Conservation (phyloP, 768 basidiomycete species). For the Cyclocybe cylindracea region DNA sequence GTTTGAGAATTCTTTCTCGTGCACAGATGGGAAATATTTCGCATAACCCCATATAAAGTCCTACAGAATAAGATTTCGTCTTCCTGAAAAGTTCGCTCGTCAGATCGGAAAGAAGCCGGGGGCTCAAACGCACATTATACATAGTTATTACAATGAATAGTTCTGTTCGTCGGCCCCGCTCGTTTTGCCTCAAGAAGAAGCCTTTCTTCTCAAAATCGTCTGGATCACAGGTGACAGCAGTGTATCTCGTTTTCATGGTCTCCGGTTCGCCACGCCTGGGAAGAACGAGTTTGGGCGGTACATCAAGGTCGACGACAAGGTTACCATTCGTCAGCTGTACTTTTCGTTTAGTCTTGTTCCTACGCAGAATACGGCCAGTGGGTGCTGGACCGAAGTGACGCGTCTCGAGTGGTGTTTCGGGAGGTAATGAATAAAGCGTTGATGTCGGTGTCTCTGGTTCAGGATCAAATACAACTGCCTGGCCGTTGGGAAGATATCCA, state of each 20-base stretch:
- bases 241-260: constrained; percentile 74
- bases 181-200: constrained; percentile 84
- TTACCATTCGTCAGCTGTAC: constrained; percentile 88
- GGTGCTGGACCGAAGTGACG: constrained; percentile 91
- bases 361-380: constrained; percentile 69
- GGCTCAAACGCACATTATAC: constrained; percentile 71
- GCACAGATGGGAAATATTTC: constrained; percentile 78
- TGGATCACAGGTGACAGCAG: constrained; percentile 92
- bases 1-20: constrained; percentile 88
- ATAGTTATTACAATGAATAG: constrained; percentile 94
- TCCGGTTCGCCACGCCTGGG: constrained; percentile 72
- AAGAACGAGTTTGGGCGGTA: constrained; percentile 83
- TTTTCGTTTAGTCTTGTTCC: constrained; percentile 76
- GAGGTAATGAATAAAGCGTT: constrained; percentile 36
- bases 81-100: constrained; percentile 47
- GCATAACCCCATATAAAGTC: constrained; percentile 95
- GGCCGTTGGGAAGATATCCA: constrained; percentile 27
- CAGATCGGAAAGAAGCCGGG: neutral
- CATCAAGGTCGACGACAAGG: constrained; percentile 79
- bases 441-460: constrained; percentile 45
- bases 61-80: constrained; percentile 90
- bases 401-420: constrained; percentile 61
- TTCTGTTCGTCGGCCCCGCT: constrained; percentile 80
- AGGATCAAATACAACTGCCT: constrained; percentile 39
- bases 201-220: constrained; percentile 86